These are phyloP conservation scores for Neurospora hispaniola DNA, from an alignment of 495 filamentous ascomycete genomes.

Conservation along the genomic window DNA sequence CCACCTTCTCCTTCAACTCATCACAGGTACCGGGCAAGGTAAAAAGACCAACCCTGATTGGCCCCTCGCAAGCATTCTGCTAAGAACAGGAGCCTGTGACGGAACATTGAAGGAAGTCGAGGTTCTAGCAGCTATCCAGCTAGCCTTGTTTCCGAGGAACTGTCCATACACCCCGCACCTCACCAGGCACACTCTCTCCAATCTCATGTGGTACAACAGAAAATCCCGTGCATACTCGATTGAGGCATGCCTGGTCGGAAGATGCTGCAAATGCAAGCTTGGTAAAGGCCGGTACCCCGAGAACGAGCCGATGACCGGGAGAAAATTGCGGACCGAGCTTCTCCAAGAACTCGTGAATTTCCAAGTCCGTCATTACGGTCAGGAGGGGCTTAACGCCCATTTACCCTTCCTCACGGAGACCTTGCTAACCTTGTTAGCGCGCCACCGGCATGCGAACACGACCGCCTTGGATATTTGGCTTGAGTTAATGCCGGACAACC, in stretches of 20 bases:
- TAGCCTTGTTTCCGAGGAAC: neutral
- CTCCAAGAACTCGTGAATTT: neutral
- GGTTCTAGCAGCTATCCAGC: neutral
- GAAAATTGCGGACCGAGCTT: neutral
- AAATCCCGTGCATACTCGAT: neutral
- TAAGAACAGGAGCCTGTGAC: neutral
- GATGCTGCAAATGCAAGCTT: neutral
- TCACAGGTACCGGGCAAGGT: neutral
- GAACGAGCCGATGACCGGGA: neutral
- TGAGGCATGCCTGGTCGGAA: neutral
- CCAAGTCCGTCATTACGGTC: neutral
- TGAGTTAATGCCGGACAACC: neutral
- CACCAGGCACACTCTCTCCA: neutral
- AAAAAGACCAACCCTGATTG: neutral
- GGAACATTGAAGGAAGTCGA: neutral
- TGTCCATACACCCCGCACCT: neutral
- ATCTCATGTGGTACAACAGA: neutral
- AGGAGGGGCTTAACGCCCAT: neutral
- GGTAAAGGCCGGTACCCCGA: neutral
- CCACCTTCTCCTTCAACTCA: neutral
- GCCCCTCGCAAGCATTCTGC: neutral
- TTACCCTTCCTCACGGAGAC: neutral
- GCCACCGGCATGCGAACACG: neutral
- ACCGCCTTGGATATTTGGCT: neutral
- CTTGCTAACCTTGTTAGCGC: neutral